Base-by-base conservation (phyloP, 805 yeast genomes). In the Saccharomyces kudriavzevii region DNA sequence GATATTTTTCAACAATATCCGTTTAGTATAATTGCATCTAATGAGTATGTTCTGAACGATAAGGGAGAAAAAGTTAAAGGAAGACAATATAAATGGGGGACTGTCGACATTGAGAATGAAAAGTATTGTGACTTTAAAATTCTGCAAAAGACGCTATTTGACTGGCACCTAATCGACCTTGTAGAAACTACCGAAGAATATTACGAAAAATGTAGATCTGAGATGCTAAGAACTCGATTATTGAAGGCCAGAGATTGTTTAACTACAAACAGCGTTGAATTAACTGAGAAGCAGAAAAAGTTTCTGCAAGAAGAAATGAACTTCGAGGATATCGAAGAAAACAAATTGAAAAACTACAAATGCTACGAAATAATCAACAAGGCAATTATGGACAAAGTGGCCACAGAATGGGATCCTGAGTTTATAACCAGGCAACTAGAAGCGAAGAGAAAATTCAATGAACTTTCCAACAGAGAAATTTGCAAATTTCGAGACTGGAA, bases 11-110 rank as follows among this genome's bases (percentile, higher is more conserved):
- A 67, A 5, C 73, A 75, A 40, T 77, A 81, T 60, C 97, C 97
- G 0, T 89, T 78, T 66, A 75, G 89, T 1, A 73, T 89, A 2
- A 81, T 91, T 56, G 85, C 90, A 22, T 81, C 95, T 1, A 83
- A 77, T 57, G 75, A 77, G 10, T 70, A 69, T 51, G 77, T 76
- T 30, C 60, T 64, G 48, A 76, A 76, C 50, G 60, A 69, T 2
- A 71, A 71, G 9, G 83, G 83, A 9, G 70, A 76, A 30, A 56
- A 70, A 2, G 87, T 87, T 28, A 76, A 86, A 57, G 96, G 94
- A 17, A 78, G 96, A 63, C 77, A 78, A 63, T 91, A 89, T 71
- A 77, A 74, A 17, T 91, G 97, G 97, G 97, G 97, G 0, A 69
- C 80, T 24, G 87, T 88, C 13, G 96, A 90, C 64, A 86, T 88